Conservation (phyloP, 257 asterid genomes). For the Solanum sejunctum region DNA sequence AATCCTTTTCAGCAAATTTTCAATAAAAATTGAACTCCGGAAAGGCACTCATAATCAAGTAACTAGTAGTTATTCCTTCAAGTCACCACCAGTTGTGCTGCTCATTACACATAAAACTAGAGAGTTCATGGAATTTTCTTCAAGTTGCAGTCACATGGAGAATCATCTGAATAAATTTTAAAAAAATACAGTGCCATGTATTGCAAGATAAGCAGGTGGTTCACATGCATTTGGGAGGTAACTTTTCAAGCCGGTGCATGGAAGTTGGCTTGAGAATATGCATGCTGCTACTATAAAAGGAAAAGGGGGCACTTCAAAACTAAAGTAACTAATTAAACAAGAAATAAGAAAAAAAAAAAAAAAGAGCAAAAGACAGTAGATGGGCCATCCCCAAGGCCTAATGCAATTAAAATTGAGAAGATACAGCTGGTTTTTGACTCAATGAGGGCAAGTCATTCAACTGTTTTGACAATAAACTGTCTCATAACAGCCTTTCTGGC, state of each 20-base stretch:
- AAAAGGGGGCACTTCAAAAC: background rate
- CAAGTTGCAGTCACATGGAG: background rate
- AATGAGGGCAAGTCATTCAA: background rate
- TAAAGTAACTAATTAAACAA: background rate
- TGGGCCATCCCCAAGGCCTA: background rate
- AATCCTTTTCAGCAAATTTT: background rate
- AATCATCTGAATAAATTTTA: background rate
- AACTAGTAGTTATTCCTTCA: background rate
- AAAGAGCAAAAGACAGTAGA: background rate
- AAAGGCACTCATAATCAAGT: background rate
- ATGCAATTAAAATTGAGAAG: background rate
- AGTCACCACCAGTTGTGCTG: background rate
- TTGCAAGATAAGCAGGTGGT: background rate
- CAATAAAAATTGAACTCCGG: background rate
- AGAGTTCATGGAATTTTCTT: background rate
- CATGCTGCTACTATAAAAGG: background rate
- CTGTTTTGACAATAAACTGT: background rate
- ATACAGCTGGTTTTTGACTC: background rate
- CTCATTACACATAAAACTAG: background rate
- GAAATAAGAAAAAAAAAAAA: background rate
- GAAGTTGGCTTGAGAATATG: background rate
- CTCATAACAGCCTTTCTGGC: background rate
- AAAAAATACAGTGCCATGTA: background rate
- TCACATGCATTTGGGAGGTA: background rate
- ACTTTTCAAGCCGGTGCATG: background rate